These are phyloP conservation scores for Neohortaea acidophila DNA, from an alignment of 495 filamentous ascomycete species.

Conservation along the genomic window DNA sequence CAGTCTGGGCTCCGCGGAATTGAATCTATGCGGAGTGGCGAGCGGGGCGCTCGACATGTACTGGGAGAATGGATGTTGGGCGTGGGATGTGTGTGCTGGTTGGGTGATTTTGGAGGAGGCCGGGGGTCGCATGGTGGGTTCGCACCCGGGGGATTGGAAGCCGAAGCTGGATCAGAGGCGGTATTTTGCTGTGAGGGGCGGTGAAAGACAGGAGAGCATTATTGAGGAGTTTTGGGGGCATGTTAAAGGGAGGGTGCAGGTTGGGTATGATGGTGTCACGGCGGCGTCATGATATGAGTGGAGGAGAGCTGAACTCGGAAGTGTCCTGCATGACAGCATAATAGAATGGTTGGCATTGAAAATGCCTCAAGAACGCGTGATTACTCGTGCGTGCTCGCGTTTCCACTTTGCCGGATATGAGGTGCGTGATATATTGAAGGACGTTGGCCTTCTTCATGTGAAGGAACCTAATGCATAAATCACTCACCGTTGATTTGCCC, in stretches of 20 bases:
- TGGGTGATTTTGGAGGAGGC: slow-evolving; percentile 82
- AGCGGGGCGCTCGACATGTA: slow-evolving; percentile 66
- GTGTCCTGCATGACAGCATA: too few species aligned
- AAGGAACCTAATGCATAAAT: too few species aligned
- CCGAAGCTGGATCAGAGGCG: slow-evolving; percentile 56
- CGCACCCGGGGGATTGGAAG: slow-evolving; percentile 65
- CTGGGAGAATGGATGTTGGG: slow-evolving; percentile 92
- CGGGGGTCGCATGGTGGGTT: slow-evolving; percentile 51
- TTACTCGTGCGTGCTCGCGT: too few species aligned
- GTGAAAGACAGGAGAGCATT: slow-evolving; percentile 51
- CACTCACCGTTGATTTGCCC: too few species aligned
- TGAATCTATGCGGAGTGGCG: slow-evolving; percentile 74
- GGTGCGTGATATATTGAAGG: too few species aligned
- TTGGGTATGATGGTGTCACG: slow-evolving; percentile 18
- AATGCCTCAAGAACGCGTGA: too few species aligned
- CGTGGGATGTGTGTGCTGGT: slow-evolving; percentile 85
- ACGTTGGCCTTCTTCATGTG: too few species aligned
- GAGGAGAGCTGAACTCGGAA: too few species aligned
- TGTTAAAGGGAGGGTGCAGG: slow-evolving; percentile 37
- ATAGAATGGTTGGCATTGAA: too few species aligned
- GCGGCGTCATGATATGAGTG: too few species aligned
- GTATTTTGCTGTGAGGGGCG: slow-evolving; percentile 57
- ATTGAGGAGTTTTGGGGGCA: slow-evolving; percentile 69
- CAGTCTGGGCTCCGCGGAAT: slow-evolving; percentile 60
- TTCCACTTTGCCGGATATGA: too few species aligned